Evolutionary conservation across 2,329 filamentous ascomycete species (phyloP).

Genomic region (Penicillium sp.): DNA sequence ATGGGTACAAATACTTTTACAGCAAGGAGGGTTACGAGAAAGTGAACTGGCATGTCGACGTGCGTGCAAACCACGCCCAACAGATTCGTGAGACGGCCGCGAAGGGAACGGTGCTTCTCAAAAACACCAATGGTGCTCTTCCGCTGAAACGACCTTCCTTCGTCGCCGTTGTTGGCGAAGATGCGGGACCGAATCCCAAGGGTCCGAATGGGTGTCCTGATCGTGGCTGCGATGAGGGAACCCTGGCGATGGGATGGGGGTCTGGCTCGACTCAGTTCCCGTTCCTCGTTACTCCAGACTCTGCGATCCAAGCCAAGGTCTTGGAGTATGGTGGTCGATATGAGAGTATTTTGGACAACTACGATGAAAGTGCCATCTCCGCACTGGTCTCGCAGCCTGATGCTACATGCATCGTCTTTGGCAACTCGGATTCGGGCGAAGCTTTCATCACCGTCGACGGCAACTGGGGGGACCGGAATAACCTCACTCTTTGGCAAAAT

Average conservation of each 20-base stretch:
- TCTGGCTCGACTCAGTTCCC: conserved; percentile 9
- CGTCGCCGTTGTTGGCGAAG: conserved; percentile 47
- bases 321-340: conserved; percentile 15
- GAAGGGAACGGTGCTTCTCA: conserved; percentile 66
- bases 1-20: conserved; percentile 5
- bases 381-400: conserved; percentile 26
- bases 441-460: conserved; percentile 7
- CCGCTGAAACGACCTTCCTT: conserved; percentile 43
- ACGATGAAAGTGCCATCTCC: conserved; percentile 15
- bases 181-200: conserved; percentile 35
- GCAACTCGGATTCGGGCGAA: conserved; percentile 7
- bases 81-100: conserved; percentile 70
- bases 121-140: conserved; percentile 44
- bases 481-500: conserved; percentile 61
- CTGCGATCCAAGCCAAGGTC: conserved; percentile 20
- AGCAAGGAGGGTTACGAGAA: conserved; percentile 5
- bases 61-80: conserved; percentile 61
- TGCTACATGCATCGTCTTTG: conserved; percentile 32
- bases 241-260: conserved; percentile 6
- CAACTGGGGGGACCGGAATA: conserved; percentile 9
- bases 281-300: conserved; percentile 19
- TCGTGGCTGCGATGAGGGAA: conserved; percentile 7
- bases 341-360: conserved; percentile 11
- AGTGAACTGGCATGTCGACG: conserved; percentile 41
- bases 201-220: conserved; percentile 8